phyloP scores from a whole-genome alignment of 345 rosid genomes.

The Acer saccharum region DNA sequence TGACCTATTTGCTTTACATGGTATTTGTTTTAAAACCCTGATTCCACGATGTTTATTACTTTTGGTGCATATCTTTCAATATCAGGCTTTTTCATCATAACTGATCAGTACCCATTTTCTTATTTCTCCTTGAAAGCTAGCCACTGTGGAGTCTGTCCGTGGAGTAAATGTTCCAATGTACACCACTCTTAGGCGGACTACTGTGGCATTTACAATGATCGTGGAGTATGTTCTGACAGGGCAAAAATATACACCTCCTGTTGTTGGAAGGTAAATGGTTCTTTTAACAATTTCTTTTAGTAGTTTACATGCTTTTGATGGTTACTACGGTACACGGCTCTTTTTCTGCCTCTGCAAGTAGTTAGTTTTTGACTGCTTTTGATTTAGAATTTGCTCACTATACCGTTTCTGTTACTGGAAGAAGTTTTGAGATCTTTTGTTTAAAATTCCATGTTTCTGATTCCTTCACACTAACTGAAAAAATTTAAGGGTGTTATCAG shows the following conservation, averaged over 20 bases:
- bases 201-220: slow-evolving; percentile 91
- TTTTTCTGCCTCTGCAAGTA: neutral
- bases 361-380: neutral
- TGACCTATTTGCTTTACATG: slow-evolving; percentile 90
- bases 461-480: slow-evolving; percentile 45
- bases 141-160: slow-evolving; percentile 88
- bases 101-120: slow-evolving; percentile 16
- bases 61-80: neutral
- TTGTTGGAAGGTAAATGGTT: slow-evolving; percentile 73
- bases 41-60: slow-evolving; percentile 1
- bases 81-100: neutral
- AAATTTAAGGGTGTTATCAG: slow-evolving; percentile 61
- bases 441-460: slow-evolving; percentile 32
- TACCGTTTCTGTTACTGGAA: slow-evolving; percentile 5
- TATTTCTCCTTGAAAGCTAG: slow-evolving; percentile 67
- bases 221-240: slow-evolving; percentile 82
- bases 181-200: slow-evolving; percentile 95
- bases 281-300: neutral
- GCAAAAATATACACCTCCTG: slow-evolving; percentile 68
- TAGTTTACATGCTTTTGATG: slow-evolving; percentile 2
- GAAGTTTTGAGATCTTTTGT: slow-evolving; percentile 14
- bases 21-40: slow-evolving; percentile 37
- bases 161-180: slow-evolving; percentile 99
- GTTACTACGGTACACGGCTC: neutral
- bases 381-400: slow-evolving; percentile 7